Percentiles rank a stretch among this genome's conserved stretches.
phyloP scores from a whole-genome alignment of 371 early-diverging fungal genomes.

The Entomophthora muscae region DNA sequence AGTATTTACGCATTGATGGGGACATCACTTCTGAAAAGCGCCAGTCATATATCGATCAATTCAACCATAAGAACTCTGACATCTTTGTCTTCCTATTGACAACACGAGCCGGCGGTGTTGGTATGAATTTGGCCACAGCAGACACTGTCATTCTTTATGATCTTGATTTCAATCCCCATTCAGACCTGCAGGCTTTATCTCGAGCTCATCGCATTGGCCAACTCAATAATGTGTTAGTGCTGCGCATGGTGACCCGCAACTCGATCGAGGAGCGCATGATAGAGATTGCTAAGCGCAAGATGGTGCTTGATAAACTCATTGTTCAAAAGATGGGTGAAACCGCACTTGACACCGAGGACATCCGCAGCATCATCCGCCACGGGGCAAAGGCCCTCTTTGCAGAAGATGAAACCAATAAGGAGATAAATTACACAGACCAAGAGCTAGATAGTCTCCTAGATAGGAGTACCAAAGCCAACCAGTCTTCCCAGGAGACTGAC shows the following conservation, averaged over 20 bases:
- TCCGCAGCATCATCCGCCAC: conserved; percentile 20
- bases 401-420: neutral
- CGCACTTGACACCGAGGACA: neutral
- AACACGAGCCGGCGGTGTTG: conserved; percentile 96
- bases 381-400: conserved; percentile 8
- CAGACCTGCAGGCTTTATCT: conserved; percentile 90
- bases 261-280: conserved; percentile 97
- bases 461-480: neutral
- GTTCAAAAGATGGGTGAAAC: conserved; percentile 64
- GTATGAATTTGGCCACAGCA: conserved; percentile 96
- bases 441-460: neutral
- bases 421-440: neutral
- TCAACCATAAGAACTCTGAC: conserved; percentile 71
- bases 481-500: neutral
- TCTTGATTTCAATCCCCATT: conserved; percentile 97
- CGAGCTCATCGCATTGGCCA: conserved; percentile 99
- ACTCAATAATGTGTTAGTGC: conserved; percentile 95
- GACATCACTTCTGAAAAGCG: conserved; percentile 90
- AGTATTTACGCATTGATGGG: conserved; percentile 87
- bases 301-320: conserved; percentile 93
- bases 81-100: conserved; percentile 96
- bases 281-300: conserved; percentile 90
- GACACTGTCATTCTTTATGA: conserved; percentile 97
- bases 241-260: conserved; percentile 67
- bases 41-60: conserved; percentile 85